These are phyloP conservation scores for Straminergon stramineum DNA, from an alignment of 225 moss, liverwort and hornwort genomes.

Conservation along the genomic window DNA sequence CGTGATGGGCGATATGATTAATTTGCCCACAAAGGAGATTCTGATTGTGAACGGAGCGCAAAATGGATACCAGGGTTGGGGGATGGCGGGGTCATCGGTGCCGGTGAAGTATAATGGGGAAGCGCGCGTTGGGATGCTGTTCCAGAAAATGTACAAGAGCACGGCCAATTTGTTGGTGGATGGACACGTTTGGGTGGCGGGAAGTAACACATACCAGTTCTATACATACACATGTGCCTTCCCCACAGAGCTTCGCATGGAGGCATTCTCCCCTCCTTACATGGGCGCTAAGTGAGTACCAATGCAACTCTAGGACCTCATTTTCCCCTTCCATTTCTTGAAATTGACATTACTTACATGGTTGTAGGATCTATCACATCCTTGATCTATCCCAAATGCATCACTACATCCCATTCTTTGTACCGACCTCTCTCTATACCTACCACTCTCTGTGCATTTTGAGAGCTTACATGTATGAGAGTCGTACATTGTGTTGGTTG, in stretches of 20 bases:
- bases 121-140: background rate
- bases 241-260: constrained; percentile 27
- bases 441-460: background rate
- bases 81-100: constrained; percentile 3
- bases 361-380: background rate
- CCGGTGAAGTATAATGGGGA: constrained; percentile 34
- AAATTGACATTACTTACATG: background rate
- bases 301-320: background rate
- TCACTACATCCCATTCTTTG: background rate
- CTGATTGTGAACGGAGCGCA: constrained; percentile 5
- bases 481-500: background rate
- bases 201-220: constrained; percentile 32
- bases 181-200: constrained; percentile 18
- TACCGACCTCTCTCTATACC: background rate
- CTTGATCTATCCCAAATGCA: background rate
- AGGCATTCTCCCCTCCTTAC: constrained; percentile 27
- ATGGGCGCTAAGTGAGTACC: constrained; percentile 9
- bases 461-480: background rate
- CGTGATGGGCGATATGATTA: constrained; percentile 4
- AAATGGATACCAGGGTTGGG: constrained; percentile 55
- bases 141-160: constrained; percentile 18
- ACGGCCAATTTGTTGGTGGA: constrained; percentile 29
- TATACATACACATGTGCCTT: constrained; percentile 19
- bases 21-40: background rate
- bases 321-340: background rate